Evolutionary conservation across 805 yeast genomes (phyloP), one percentile per base, ranked within the genome.

Genomic region (Candida nemodendra): DNA sequence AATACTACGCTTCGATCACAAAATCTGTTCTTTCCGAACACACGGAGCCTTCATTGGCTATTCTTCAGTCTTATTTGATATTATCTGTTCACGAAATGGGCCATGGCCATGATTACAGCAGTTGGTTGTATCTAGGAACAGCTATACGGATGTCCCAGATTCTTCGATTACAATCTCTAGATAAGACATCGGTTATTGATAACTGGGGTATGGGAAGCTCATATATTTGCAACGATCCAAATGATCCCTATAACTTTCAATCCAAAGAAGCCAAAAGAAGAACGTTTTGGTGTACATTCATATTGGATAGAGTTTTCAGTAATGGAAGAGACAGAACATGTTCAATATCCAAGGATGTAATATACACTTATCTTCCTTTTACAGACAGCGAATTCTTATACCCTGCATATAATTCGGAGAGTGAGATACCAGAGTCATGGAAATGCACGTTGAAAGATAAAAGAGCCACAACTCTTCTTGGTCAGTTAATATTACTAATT

Each of bases 21-120:
- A 31, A 31, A 17, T 9, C 27, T 31, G 27, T 31, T 31, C 15
- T 31, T 12, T 13, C 34, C 9, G 27, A 18, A 31, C n/a, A n/a
- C n/a, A n/a, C n/a, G n/a, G 27, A 18, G 13, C 34, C 27, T 21
- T 19, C 34, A 9, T 12, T 31, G 12, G 13, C 34, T 8, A 31
- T 19, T 19, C 15, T 31, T 7, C 34, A 31, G 15, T 25, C 34
- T 9, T 16, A 31, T 16, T 7, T 14, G 27, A 31, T 31, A 31
- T 14, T 21, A n/a, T 9, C 34, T 9, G 34, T 18, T 11, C 34
- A 31, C 22, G 34, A 31, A 31, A 19, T 31, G 34, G 34, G 27
- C 18, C 34, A 31, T 18, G 34, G 34, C 15, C 34, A 31, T 14
- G 34, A 31, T 19, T 27, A 31, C 27, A 31, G 34, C 27, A 31